phyloP scores from a whole-genome alignment of 2,329 filamentous ascomycete genomes.

The Curvularia eragrostidis region DNA sequence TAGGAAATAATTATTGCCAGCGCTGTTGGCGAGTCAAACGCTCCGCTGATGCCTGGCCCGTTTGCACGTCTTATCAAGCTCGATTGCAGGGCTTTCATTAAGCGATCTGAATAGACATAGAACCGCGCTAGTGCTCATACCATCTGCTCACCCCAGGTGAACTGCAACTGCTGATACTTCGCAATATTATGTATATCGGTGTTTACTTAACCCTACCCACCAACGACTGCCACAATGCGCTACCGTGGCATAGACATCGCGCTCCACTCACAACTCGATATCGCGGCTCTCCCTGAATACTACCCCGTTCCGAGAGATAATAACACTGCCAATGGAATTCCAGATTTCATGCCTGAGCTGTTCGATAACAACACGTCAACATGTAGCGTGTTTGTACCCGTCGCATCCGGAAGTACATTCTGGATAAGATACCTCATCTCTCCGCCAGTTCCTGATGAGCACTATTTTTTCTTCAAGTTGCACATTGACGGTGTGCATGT shows the following conservation, averaged over 20 bases:
- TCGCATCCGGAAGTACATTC: slow-evolving; percentile 50
- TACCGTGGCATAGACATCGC: slow-evolving; percentile 50
- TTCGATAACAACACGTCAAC: slow-evolving; percentile 38
- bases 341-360: slow-evolving; percentile 13
- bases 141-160: background rate
- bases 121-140: background rate
- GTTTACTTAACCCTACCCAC: background rate
- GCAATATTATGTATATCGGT: background rate
- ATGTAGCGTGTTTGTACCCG: slow-evolving; percentile 46
- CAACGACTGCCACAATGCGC: slow-evolving; percentile 26
- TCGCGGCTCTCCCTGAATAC: slow-evolving; percentile 50
- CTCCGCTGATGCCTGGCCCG: background rate
- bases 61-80: too few relatives aligned
- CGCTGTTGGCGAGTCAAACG: background rate
- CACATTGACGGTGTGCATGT: slow-evolving; percentile 50
- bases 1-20: background rate
- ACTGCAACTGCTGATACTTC: background rate
- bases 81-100: background rate
- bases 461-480: slow-evolving; percentile 57
- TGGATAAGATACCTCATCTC: slow-evolving; percentile 53
- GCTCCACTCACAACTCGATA: slow-evolving; percentile 53
- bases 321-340: slow-evolving; percentile 18
- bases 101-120: background rate
- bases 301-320: slow-evolving; percentile 28
- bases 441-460: slow-evolving; percentile 38